Conservation (phyloP, 192 early-diverging fungal genomes). For the Podila verticillata region DNA sequence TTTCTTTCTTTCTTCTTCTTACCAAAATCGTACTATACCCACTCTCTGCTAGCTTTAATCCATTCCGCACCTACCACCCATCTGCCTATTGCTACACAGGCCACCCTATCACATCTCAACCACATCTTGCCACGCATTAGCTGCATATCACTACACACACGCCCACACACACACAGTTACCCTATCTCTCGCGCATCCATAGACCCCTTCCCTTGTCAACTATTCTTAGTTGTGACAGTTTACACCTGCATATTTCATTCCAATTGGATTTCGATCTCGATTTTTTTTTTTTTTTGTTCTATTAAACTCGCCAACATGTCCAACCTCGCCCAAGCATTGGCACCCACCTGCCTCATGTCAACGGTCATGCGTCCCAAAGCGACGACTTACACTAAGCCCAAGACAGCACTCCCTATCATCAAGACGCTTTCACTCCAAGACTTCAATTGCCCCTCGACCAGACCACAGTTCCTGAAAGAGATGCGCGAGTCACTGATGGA, state of each 20-base stretch:
- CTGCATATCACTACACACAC: no score
- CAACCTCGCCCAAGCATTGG: not conserved
- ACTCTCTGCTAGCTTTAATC: no score
- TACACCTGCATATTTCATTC: not conserved
- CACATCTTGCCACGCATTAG: no score
- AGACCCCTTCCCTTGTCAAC: not conserved
- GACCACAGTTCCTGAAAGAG: constrained; percentile 49
- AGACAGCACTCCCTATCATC: not conserved
- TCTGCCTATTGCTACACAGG: no score
- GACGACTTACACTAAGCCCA: not conserved
- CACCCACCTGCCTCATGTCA: no score
- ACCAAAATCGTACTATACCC: no score
- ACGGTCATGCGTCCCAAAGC: no score
- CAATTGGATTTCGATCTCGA: not conserved
- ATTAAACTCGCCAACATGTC: not conserved
- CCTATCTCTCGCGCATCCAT: not conserved
- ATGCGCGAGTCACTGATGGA: constrained; percentile 62
- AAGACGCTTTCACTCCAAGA: constrained; percentile 40
- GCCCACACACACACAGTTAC: no score
- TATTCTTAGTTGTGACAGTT: not conserved
- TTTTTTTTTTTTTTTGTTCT: constrained; percentile 14
- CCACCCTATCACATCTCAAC: no score
- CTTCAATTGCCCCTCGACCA: constrained; percentile 28
- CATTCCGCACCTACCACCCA: no score
- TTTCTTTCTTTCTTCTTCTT: no score